Base-by-base conservation (phyloP, 805 yeast species). In the Wickerhamiella kazuoi region DNA sequence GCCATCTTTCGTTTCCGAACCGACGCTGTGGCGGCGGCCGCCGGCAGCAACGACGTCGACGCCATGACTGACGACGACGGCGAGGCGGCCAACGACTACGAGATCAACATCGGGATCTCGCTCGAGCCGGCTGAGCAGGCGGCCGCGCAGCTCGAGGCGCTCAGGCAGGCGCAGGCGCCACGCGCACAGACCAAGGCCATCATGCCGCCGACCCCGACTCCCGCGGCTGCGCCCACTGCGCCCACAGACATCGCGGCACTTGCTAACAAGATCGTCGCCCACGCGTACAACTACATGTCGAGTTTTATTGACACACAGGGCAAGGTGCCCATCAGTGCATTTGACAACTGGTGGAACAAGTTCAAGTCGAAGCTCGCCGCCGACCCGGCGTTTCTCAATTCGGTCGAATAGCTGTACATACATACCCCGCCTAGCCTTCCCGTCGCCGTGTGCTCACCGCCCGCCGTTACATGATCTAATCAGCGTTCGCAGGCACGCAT, bases 311-410 rank as follows among this genome's bases (percentile, higher is more conserved):
- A 83, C 52, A 55, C 62, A 4, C 64, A 70, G 18, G 93, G 94
- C 2, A 81, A 74, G 48, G 95, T 87, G 2, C 79, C 86, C 3
- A 80, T 87, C 53, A 80, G 77, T 51, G 79, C 74, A 33, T 87
- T 87, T 51, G 93, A 87, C 54, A 77, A 71, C 31, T 87, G 98
- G 98, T 61, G 98, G 98, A 76, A 69, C 46, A 86, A 83, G 58
- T 87, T 90, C 60, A 80, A 72, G 55, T 59, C 70, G 5, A 76
- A 79, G 52, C 50, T 90, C 43, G 67, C 72, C 9, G 79, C 78
- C 44, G 93, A 87, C 53, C 96, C 95, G 2, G 73, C 71, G 39
- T 86, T 83, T 54, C 58, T 87, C 37, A 81, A 82, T 44, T 65
- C 64, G 23, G 44, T 60, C 15, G 56, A 55, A 37, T 55, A 33